A percentile compares a stretch with the other conserved stretches of the same genome.
phyloP scores from a whole-genome alignment of 305 asterid genomes.

The Fraxinus xanthoxyloides region DNA sequence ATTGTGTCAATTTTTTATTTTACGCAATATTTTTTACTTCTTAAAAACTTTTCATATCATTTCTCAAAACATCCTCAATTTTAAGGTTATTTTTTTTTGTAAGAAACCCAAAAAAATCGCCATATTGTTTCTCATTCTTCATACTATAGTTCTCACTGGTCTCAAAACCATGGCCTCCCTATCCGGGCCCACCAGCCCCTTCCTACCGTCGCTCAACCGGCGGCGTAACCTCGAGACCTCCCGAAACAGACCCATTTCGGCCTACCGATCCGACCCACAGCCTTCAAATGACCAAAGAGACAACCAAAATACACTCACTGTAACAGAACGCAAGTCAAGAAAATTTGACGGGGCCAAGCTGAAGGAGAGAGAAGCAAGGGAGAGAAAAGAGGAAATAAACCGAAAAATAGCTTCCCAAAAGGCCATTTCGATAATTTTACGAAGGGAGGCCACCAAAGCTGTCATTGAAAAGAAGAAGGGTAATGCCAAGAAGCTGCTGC shows the following conservation, averaged over 20 bases:
- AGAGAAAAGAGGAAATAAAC: conserved; percentile 66
- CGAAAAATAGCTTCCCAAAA: conserved; percentile 77
- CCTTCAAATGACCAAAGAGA: conserved; percentile 20
- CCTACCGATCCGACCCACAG: conserved; percentile 18
- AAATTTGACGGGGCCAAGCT: conserved; percentile 33
- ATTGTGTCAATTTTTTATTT: no score
- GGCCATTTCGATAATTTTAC: conserved; percentile 70
- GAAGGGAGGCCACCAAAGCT: conserved; percentile 86
- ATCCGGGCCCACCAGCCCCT: conserved; percentile 43
- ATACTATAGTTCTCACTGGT: not conserved
- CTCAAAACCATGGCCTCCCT: conserved; percentile 43
- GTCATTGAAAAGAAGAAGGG: conserved; percentile 80
- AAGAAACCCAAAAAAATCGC: no score
- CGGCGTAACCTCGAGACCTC: conserved; percentile 13
- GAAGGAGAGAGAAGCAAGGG: conserved; percentile 50
- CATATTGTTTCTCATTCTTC: not conserved
- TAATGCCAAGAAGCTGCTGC: conserved; percentile 60
- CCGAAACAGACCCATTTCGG: not conserved
- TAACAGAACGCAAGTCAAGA: conserved; percentile 17
- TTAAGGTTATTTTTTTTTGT: no score
- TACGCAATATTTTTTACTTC: no score
- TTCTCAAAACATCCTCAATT: no score
- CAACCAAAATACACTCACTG: conserved; percentile 7
- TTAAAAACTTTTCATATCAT: no score
- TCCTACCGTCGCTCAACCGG: conserved; percentile 30